Evolutionary conservation across 129 eudicot genomes (phyloP), one percentile per base, ranked within the genome.

Genomic region (Escallonia rubra): DNA sequence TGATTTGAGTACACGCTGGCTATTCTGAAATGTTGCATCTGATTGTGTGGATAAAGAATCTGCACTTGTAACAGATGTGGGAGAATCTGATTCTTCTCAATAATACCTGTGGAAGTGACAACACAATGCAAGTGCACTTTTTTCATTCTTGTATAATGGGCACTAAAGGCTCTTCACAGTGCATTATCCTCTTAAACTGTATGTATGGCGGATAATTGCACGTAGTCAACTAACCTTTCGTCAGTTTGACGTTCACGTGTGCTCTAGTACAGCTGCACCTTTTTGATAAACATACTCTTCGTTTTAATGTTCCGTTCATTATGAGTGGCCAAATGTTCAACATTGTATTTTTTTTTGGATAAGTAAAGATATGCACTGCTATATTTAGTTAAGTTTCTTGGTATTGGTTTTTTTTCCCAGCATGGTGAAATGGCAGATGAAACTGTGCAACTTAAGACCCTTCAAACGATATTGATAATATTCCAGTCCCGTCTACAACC

Each of bases 371-470:
- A 1, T 23, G 34, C 34, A 23, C 0, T 23, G 34, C 34, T 23
- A 23, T 23, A 1, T 23, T 23, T 23, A 23, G 34, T 23, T 23
- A 23, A 23, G 34, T 23, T 23, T 23, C 34, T 23, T 23, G 34
- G 34, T 0, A 23, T 55, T 73, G 43, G 65, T 75, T 62, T 40
- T 73, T 56, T 67, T 67, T 78, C 60, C 46, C 85, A 94, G 99
- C 99, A 94, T 77, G 87, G 93, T 55, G 99, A 94, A 82, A 94
- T 90, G 97, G 82, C 85, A 43, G 97, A 94, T 76, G 99, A 94
- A 75, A 83, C 82, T 43, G 82, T 94, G 64, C 97, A 94, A 65
- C 85, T 94, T 62, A 94, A 94, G 90, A 89, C 97, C 67, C 83
- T 94, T 60, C 99, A 94, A 78, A 94, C 99, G 51, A 81, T 94